phyloP scores from a whole-genome alignment of 148 eudicot genomes.

The Selenicereus undatus region DNA sequence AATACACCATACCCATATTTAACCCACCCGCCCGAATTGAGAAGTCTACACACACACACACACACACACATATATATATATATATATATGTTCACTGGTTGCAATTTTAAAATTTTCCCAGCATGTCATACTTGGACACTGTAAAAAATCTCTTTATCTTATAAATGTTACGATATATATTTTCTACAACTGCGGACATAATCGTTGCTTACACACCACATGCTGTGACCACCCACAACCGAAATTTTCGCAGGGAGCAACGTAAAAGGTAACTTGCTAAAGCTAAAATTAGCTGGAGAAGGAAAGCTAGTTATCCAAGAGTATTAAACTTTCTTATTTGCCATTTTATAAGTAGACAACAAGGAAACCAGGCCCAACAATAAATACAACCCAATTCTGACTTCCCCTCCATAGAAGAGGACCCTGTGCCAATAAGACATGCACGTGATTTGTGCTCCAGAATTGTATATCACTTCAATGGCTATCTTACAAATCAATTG shows the following conservation, averaged over 20 bases:
- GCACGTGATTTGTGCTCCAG: slow-evolving; percentile 3
- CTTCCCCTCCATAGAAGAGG: not conserved
- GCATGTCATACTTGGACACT: too few relatives aligned
- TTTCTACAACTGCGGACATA: too few relatives aligned
- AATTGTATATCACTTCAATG: not conserved
- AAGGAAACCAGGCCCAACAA: not conserved
- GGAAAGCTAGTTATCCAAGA: not conserved
- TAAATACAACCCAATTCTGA: not conserved
- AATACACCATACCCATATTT: too few relatives aligned
- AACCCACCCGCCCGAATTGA: too few relatives aligned
- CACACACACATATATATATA: too few relatives aligned
- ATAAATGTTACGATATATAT: too few relatives aligned
- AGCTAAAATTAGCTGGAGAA: not conserved
- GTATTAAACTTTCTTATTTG: not conserved
- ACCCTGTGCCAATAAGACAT: not conserved
- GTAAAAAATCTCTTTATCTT: too few relatives aligned
- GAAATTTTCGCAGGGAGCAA: not conserved
- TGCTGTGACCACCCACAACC: not conserved
- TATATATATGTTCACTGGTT: too few relatives aligned
- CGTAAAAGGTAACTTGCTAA: not conserved
- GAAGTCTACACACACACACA: too few relatives aligned
- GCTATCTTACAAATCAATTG: not conserved
- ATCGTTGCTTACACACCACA: not conserved
- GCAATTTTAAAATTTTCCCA: too few relatives aligned
- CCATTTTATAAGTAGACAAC: not conserved